phyloP scores from a whole-genome alignment of 805 yeast genomes.

The Saccharomycopsis fibuligera region DNA sequence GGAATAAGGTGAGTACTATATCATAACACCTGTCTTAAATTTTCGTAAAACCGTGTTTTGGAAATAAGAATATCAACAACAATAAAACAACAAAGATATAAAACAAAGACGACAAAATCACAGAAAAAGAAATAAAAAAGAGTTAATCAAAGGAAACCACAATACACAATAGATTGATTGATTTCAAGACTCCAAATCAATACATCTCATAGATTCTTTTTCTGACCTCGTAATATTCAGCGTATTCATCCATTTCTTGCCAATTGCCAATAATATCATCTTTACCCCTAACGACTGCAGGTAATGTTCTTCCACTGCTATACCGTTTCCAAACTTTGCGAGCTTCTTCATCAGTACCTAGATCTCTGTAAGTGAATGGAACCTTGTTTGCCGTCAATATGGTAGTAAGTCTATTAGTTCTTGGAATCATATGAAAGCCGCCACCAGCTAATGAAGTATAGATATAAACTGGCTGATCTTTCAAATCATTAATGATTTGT shows the following conservation, averaged over 20 bases:
- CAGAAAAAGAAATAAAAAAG: neutral
- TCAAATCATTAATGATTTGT: slow-evolving; percentile 25
- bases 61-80: neutral
- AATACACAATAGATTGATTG: too few relatives aligned
- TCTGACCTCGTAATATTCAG: slow-evolving; percentile 65
- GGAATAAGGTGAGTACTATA: too few relatives aligned
- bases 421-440: slow-evolving; percentile 69
- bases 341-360: slow-evolving; percentile 85
- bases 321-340: slow-evolving; percentile 77
- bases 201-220: slow-evolving; percentile 61
- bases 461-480: slow-evolving; percentile 60
- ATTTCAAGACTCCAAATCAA: slow-evolving; percentile 27
- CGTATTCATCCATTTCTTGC: slow-evolving; percentile 80
- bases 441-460: slow-evolving; percentile 84
- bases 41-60: neutral
- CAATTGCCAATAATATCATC: slow-evolving; percentile 81
- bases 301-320: slow-evolving; percentile 65
- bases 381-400: slow-evolving; percentile 71
- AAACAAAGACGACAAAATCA: neutral
- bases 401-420: slow-evolving; percentile 70
- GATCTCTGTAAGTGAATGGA: slow-evolving; percentile 61
- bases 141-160: neutral
- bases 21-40: too few relatives aligned
- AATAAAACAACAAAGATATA: neutral
- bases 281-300: slow-evolving; percentile 78